Conservation (phyloP, 148 eudicot species). For the Fagopyrum esculentum region DNA sequence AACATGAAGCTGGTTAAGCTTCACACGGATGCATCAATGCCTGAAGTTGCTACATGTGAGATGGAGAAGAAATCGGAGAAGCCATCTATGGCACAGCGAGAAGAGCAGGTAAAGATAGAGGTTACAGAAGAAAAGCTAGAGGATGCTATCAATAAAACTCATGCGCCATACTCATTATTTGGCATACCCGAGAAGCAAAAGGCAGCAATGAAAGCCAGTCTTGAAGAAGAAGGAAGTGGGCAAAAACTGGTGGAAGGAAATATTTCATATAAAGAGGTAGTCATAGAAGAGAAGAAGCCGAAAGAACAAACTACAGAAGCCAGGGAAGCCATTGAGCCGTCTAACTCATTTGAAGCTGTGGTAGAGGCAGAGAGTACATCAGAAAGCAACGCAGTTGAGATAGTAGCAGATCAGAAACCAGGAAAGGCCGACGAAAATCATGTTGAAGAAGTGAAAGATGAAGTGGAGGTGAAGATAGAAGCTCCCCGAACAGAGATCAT, state of each 20-base stretch:
- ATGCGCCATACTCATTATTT: conserved; percentile 14
- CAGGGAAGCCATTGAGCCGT: not conserved
- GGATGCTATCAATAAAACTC: conserved; percentile 1
- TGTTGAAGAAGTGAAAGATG: not conserved
- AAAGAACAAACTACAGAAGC: conserved; percentile 6
- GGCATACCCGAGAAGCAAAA: conserved; percentile 23
- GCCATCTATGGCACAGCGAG: not conserved
- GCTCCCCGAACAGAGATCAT: too few species aligned
- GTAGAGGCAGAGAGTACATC: conserved; percentile 14
- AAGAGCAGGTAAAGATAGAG: conserved; percentile 17
- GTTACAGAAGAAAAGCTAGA: conserved; percentile 20
- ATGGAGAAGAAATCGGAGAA: conserved; percentile 11
- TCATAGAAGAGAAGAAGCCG: not conserved
- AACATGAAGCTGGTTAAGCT: conserved; percentile 23
- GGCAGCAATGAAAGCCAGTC: conserved; percentile 23
- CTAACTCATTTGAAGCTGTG: not conserved
- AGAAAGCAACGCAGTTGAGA: not conserved
- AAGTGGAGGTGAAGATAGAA: too few species aligned
- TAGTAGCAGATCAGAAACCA: conserved; percentile 6
- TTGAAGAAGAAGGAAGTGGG: conserved; percentile 13
- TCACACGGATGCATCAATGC: not conserved
- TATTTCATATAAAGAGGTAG: conserved; percentile 11
- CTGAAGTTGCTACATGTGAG: conserved; percentile 14
- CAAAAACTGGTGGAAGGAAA: conserved; percentile 12
- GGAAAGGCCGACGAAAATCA: not conserved